A percentile compares a stretch with the other conserved stretches of the same genome.
phyloP scores from a whole-genome alignment of 495 filamentous ascomycete species.

The Daldinia loculata region DNA sequence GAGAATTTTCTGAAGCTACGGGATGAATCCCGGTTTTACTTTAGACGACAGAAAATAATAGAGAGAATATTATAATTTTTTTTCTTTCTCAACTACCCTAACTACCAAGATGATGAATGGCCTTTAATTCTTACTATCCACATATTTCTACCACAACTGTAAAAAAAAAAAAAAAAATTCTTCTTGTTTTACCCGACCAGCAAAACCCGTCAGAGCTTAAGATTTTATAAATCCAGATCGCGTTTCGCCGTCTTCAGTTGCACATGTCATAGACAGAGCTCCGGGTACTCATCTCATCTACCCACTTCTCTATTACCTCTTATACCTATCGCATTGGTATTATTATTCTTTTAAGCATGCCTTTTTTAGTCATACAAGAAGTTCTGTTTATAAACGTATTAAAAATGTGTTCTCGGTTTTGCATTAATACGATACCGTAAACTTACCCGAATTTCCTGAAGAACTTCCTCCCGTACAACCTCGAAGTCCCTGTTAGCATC shows the following conservation, averaged over 20 bases:
- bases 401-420: neutral
- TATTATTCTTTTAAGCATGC: too few relatives aligned
- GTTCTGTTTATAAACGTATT: neutral
- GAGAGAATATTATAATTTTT: neutral
- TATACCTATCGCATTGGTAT: too few relatives aligned
- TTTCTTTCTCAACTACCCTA: neutral
- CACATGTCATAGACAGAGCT: neutral
- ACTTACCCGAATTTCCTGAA: conserved; percentile 16
- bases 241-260: conserved; percentile 1
- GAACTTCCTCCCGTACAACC: conserved; percentile 13
- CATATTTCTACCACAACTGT: neutral
- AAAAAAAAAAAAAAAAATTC: too few relatives aligned
- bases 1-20: neutral
- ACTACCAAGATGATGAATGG: neutral
- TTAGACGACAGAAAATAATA: neutral
- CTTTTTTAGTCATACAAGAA: neutral
- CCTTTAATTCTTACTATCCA: neutral
- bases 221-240: neutral
- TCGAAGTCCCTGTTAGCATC: conserved; percentile 20
- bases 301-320: too few relatives aligned
- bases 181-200: neutral
- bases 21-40: neutral
- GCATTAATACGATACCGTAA: neutral
- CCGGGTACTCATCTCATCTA: neutral
- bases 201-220: neutral